Evolutionary conservation across 208 protist species (phyloP).

Genomic region (Leishmania mexicana): DNA sequence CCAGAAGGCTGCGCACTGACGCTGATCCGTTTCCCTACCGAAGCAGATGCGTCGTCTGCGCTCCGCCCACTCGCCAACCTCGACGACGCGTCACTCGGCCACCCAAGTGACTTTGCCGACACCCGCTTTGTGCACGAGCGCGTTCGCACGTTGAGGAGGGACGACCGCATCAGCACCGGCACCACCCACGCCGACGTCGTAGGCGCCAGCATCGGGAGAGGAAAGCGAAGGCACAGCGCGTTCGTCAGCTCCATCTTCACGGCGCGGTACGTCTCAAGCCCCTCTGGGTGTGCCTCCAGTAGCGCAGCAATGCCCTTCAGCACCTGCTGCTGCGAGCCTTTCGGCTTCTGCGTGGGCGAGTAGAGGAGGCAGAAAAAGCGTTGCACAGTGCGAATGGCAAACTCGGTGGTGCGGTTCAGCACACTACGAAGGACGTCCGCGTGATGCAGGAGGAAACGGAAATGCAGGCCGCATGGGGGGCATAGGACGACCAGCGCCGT

Average conservation of each 20-base stretch:
- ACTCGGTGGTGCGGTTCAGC: slow-evolving; percentile 60
- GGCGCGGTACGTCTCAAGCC: slow-evolving; percentile 42
- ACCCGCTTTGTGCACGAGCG: not conserved
- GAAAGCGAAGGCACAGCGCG: slow-evolving; percentile 40
- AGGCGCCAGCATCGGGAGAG: slow-evolving; percentile 41
- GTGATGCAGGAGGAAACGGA: slow-evolving; percentile 61
- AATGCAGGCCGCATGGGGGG: slow-evolving; percentile 54
- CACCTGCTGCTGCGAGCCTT: slow-evolving; percentile 27
- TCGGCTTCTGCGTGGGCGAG: slow-evolving; percentile 22
- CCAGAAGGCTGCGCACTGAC: not conserved
- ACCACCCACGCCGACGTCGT: slow-evolving; percentile 19
- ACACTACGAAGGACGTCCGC: slow-evolving; percentile 58
- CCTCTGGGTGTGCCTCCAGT: slow-evolving; percentile 46
- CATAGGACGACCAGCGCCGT: slow-evolving; percentile 67
- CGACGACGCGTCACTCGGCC: not conserved
- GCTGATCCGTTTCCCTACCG: not conserved
- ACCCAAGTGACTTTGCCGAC: not conserved
- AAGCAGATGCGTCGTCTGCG: not conserved
- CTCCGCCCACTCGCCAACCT: not conserved
- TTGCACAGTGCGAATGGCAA: slow-evolving; percentile 68
- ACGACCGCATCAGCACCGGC: slow-evolving; percentile 23
- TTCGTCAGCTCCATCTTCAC: slow-evolving; percentile 54
- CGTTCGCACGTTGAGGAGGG: slow-evolving; percentile 1
- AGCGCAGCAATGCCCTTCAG: slow-evolving; percentile 29
- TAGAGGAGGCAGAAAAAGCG: slow-evolving; percentile 59